phyloP scores from a whole-genome alignment of 116 monocot genomes.

The Posidonia oceanica region DNA sequence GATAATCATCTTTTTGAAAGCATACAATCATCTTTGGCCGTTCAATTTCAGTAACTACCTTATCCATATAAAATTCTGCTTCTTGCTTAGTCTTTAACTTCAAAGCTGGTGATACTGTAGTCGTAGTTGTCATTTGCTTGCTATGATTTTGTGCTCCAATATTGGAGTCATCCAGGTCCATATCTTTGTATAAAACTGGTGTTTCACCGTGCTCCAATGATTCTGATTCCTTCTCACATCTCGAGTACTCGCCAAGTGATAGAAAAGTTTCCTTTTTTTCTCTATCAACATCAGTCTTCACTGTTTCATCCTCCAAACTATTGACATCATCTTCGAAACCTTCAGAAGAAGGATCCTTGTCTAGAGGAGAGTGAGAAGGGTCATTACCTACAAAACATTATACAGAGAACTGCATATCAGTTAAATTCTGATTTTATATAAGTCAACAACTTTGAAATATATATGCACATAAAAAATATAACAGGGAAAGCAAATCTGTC shows the following conservation, averaged over 20 bases:
- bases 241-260: conserved; percentile 2
- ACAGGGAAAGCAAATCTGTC: too few relatives aligned
- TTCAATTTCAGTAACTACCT: conserved; percentile 26
- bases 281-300: neutral
- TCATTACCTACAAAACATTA: too few relatives aligned
- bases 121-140: neutral
- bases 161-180: neutral
- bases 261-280: neutral
- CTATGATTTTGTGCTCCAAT: neutral
- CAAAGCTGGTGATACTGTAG: neutral
- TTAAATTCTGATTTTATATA: too few relatives aligned
- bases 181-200: neutral
- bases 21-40: conserved; percentile 19
- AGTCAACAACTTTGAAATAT: too few relatives aligned
- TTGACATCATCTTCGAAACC: neutral
- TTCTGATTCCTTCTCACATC: conserved; percentile 4
- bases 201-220: neutral
- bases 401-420: too few relatives aligned
- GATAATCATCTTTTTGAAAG: conserved; percentile 12
- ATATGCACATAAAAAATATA: too few relatives aligned
- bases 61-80: conserved; percentile 28
- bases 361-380: too few relatives aligned
- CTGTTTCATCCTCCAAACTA: neutral
- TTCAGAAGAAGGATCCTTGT: too few relatives aligned
- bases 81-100: conserved; percentile 1